Percentiles rank a stretch among this genome's conserved stretches.
These are phyloP conservation scores for Myriosclerotinia curreyana DNA, from an alignment of 2,329 filamentous ascomycete genomes.

Conservation along the genomic window DNA sequence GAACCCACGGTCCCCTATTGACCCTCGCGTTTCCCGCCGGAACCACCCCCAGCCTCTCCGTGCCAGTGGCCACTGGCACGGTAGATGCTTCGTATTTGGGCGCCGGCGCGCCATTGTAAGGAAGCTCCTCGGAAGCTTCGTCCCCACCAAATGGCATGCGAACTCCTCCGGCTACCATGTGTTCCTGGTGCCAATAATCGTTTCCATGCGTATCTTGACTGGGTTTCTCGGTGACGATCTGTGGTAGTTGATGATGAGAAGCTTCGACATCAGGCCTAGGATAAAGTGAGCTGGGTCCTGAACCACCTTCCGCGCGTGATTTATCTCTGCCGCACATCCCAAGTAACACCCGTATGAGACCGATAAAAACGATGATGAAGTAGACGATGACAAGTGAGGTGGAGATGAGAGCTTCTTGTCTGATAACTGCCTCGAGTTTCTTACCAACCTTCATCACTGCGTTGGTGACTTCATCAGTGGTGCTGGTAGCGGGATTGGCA, in stretches of 20 bases:
- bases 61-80: not conserved
- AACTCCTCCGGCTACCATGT: not conserved
- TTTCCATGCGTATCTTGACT: not conserved
- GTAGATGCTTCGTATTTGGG: slow-evolving; percentile 5
- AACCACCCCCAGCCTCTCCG: not conserved
- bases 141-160: not conserved
- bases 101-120: not conserved
- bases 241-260: not conserved
- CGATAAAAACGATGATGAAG: slow-evolving; percentile 72
- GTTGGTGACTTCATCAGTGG: slow-evolving; percentile 76
- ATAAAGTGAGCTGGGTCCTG: slow-evolving; percentile 10
- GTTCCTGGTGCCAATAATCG: slow-evolving; percentile 3
- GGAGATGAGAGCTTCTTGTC: slow-evolving; percentile 78
- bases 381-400: slow-evolving; percentile 71
- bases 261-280: not conserved
- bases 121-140: not conserved
- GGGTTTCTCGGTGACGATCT: not conserved
- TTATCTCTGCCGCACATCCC: slow-evolving; percentile 60
- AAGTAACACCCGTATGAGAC: slow-evolving; percentile 62
- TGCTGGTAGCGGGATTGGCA: slow-evolving; percentile 67
- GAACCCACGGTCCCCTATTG: not conserved
- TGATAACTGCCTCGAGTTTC: slow-evolving; percentile 65
- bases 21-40: not conserved
- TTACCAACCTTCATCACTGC: slow-evolving; percentile 69
- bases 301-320: slow-evolving; percentile 58